Evolutionary conservation across 805 yeast genomes (phyloP).

Genomic region (Metschnikowia reukaufii): DNA sequence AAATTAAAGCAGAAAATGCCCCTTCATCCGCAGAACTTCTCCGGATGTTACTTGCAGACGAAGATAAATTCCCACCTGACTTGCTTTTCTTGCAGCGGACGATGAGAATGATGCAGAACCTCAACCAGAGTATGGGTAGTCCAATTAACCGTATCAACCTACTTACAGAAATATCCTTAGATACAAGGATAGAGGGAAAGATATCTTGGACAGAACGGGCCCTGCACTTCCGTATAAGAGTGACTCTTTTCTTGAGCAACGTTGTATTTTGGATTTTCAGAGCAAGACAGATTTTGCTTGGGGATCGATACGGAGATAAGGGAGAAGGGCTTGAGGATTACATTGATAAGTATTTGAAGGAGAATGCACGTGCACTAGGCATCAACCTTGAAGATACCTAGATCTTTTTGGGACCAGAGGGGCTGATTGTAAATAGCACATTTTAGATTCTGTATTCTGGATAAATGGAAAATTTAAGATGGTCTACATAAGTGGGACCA

Average conservation of each 20-base stretch:
- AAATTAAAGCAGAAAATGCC: constrained; percentile 32
- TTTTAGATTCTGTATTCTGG: too few relatives aligned
- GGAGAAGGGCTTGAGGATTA: constrained; percentile 45
- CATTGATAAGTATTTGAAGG: constrained; percentile 44
- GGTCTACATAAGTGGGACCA: too few relatives aligned
- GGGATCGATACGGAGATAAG: constrained; percentile 33
- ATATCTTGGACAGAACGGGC: constrained; percentile 3
- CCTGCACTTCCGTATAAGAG: constrained; percentile 21
- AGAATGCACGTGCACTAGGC: constrained; percentile 45
- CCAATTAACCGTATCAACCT: constrained; percentile 73
- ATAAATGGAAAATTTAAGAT: too few relatives aligned
- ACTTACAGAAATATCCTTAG: constrained; percentile 57
- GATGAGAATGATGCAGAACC: constrained; percentile 71
- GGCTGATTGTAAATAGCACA: too few relatives aligned
- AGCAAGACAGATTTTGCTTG: constrained; percentile 33
- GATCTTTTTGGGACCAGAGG: neutral
- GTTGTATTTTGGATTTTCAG: constrained; percentile 34
- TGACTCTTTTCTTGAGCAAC: constrained; percentile 29
- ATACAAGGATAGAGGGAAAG: neutral
- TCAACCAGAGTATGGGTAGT: constrained; percentile 63
- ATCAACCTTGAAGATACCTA: constrained; percentile 26
- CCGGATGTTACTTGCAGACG: constrained; percentile 56
- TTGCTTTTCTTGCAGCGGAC: constrained; percentile 65
- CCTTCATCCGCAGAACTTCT: constrained; percentile 42
- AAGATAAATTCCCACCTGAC: constrained; percentile 65